phyloP scores from a whole-genome alignment of 176 grass and related monocot species.

The Eleusine coracana region DNA sequence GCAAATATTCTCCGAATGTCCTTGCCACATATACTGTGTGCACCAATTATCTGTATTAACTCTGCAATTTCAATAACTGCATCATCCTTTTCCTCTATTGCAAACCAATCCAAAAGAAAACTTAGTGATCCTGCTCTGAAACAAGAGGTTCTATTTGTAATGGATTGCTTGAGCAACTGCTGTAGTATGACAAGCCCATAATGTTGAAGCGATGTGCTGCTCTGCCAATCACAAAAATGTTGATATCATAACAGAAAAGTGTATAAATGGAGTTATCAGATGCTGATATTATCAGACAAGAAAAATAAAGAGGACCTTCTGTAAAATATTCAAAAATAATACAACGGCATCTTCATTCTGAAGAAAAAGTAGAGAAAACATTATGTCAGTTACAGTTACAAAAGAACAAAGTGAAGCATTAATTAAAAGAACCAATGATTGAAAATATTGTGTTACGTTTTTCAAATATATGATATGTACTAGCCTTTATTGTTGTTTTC shows the following conservation, averaged over 20 bases:
- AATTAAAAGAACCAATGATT: conserved; percentile 35
- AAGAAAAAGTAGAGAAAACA: conserved; percentile 28
- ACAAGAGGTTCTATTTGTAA: conserved; percentile 88
- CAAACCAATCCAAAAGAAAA: conserved; percentile 98
- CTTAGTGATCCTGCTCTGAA: conserved; percentile 84
- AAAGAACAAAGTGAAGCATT: not conserved
- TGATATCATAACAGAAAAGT: conserved; percentile 36
- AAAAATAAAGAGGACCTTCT: conserved; percentile 59
- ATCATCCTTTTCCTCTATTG: conserved; percentile 68
- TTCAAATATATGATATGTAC: conserved; percentile 8
- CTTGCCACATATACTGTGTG: conserved; percentile 93
- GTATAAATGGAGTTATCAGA: conserved; percentile 19
- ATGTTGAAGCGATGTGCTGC: conserved; percentile 76
- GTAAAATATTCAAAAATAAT: conserved; percentile 79
- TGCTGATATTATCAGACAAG: not conserved
- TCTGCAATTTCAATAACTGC: conserved; percentile 70
- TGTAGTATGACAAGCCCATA: conserved; percentile 89
- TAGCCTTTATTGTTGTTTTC: conserved; percentile 82
- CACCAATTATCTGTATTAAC: conserved; percentile 96
- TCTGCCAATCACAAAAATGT: conserved; percentile 73
- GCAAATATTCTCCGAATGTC: conserved; percentile 95
- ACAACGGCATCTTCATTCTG: conserved; percentile 98
- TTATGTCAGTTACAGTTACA: not conserved
- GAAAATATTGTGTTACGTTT: not conserved
- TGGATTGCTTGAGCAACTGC: conserved; percentile 83